These are phyloP conservation scores for Acorus calamus DNA, from an alignment of 106 monocot genomes.

Conservation along the genomic window DNA sequence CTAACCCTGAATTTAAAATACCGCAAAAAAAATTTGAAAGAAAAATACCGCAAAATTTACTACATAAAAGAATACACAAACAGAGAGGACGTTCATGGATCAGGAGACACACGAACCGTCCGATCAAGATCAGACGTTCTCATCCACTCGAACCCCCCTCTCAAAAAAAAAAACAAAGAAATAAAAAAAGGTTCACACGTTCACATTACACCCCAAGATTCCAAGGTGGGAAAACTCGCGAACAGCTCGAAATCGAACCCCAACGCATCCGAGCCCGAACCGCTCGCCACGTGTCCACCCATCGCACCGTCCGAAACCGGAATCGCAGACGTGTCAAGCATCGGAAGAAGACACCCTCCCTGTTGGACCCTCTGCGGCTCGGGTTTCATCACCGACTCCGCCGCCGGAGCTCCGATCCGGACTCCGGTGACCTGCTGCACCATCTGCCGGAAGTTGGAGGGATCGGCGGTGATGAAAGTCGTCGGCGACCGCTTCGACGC, in stretches of 20 bases:
- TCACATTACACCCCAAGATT: conserved; percentile 40
- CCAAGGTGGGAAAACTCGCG: conserved; percentile 46
- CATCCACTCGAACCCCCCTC: no score
- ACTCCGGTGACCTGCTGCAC: conserved; percentile 68
- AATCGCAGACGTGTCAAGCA: conserved; percentile 18
- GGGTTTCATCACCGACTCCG: background rate
- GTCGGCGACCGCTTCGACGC: conserved; percentile 32
- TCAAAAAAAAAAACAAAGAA: no score
- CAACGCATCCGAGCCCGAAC: no score
- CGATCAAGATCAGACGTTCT: no score
- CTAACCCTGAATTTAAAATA: no score
- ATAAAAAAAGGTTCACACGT: background rate
- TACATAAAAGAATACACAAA: no score
- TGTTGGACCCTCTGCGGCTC: conserved; percentile 6
- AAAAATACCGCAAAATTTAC: no score
- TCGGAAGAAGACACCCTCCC: conserved; percentile 1
- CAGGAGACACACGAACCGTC: no score
- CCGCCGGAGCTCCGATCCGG: background rate
- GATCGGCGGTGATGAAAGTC: conserved; percentile 57
- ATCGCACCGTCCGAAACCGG: background rate
- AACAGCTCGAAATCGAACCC: conserved; percentile 24
- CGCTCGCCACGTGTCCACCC: no score
- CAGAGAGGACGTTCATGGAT: no score
- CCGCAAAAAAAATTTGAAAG: no score
- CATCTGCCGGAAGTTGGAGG: conserved; percentile 51